Evolutionary conservation across 2,329 filamentous ascomycete genomes (phyloP), one percentile per base, ranked within the genome.

Genomic region (Diplodia seriata): DNA sequence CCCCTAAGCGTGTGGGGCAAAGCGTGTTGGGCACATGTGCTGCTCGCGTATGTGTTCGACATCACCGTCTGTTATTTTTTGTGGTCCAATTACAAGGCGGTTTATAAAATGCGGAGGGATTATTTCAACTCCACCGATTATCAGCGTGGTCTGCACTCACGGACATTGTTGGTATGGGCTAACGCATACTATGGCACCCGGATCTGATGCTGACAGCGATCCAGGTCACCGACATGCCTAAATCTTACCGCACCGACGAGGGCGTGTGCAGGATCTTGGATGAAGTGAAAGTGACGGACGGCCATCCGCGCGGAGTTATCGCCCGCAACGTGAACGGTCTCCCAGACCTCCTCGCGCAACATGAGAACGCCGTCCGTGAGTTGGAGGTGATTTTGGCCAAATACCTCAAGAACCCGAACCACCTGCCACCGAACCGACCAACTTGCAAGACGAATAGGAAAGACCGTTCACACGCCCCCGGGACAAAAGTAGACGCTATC

Each of bases 291-390:
- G 92, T 92, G 1, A 91, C 90, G 29, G 90, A 91, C 12, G 91
- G 91, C 12, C 88, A 93, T 67, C 92, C 93, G 2, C 86, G 91
- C 70, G 92, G 91, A 23, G 90, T 92, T 12, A 90, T 98, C 73
- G 94, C 93, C 29, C 89, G 95, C 70, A 97, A 98, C 73, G 93
- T 97, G 70, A 97, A 94, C 78, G 90, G 94, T 49, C 84, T 99
- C 14, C 95, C 95, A 12, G 85, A 90, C 20, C 82, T 98, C 68
- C 95, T 99, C 70, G 88, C 90, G 69, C 86, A 96, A 76, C 94
- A 99, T 75, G 90, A 93, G 67, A 84, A 90, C 71, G 85, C 89
- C 0, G 95, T 99, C 40, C 88, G 92, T 57, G 85, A 92, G 72
- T 85, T 99, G 49, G 95, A 99, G 77, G 86, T 87, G 55, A 86